Evolutionary conservation across 306 rosid species (phyloP), one percentile per base, ranked within the genome.

Genomic region (Cicer cuneatum): DNA sequence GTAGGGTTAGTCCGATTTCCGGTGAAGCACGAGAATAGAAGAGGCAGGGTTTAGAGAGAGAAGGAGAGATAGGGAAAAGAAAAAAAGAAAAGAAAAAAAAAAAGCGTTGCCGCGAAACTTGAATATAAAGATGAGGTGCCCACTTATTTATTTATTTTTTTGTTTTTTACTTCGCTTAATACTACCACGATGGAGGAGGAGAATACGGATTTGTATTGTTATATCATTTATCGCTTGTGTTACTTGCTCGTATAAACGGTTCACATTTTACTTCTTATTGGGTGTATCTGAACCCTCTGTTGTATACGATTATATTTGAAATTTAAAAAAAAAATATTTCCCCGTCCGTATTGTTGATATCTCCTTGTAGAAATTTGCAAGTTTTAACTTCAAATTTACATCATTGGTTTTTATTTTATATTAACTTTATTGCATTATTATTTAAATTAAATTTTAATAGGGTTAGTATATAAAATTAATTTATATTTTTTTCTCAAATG

Each of bases 31-130:
- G 41, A 74, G 79, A 77, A 39, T 72, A 41, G 74, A 74, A 39
- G 79, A 41, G 74, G 33, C 66, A 49, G 76, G 82, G 47, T 78
- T 73, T 82, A 62, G 41, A 67, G 33, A 45, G 53, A 72, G 80
- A 81, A 56, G 46, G 77, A 35, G 11, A 76, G 56, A 69, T 64
- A 38, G 15, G 39, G 47, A 35, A 8, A 66, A n/a, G 9, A 79
- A 49, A 66, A 11, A n/a, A n/a, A n/a, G 48, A 16, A 10, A 74
- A 42, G 65, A n/a, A 35, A 24, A 38, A 8, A 45, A 14, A 56
- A 37, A 5, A 29, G 74, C 63, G 78, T 91, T 91, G 92, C 97
- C 97, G 95, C 95, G 97, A 91, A 91, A 89, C 90, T 89, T 91
- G 87, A 89, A 90, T 81, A 68, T 15, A 84, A 70, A 58, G 60